Base-by-base conservation (phyloP, 2,329 filamentous ascomycete genomes). In the Colletotrichum endophyticum region DNA sequence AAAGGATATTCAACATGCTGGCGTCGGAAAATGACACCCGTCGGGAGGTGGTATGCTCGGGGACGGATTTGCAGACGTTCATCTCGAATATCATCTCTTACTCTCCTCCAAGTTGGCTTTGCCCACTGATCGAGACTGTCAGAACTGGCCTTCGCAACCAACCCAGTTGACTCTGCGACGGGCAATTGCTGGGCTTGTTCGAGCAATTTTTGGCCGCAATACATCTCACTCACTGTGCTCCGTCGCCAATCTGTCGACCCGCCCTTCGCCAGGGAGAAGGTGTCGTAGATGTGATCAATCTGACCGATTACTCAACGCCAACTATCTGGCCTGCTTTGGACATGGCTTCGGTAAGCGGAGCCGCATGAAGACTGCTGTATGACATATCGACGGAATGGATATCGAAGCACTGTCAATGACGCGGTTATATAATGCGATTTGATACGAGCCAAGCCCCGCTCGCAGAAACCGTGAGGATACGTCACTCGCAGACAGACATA, bases 1-100 rank as follows among this genome's bases (percentile, higher is more conserved):
- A 75, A 68, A 75, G 36, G 72, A 67, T 75, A 75, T 66, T 72
- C 44, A 72, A 66, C 63, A 67, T 57, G 57, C 63, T 75, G 73
- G 70, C 56, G 70, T 75, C 70, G 63, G 70, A 64, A 73, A 73
- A 68, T 68, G 56, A 68, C 70, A 63, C 59, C n/a, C 66, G 67
- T 71, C 49, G 67, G 63, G 73, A 68, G 56, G 62, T 57, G 70
- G 62, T 67, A 49, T 63, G 57, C 56, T 57, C 39, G 63, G 34
- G 15, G 56, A 67, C 53, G 69, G 63, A 68, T 63, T 72, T 62
- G 61, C 70, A 68, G 70, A 75, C 11, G 8, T 36, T 32, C 44
- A 73, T 73, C 63, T 68, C 56, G 44, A 57, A 73, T 73, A 22
- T 30, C 39, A 57, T 57, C 39, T 64, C 61, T 49, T 53, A 49